phyloP scores from a whole-genome alignment of 805 yeast genomes.

The Myxozyma kluyveri region DNA sequence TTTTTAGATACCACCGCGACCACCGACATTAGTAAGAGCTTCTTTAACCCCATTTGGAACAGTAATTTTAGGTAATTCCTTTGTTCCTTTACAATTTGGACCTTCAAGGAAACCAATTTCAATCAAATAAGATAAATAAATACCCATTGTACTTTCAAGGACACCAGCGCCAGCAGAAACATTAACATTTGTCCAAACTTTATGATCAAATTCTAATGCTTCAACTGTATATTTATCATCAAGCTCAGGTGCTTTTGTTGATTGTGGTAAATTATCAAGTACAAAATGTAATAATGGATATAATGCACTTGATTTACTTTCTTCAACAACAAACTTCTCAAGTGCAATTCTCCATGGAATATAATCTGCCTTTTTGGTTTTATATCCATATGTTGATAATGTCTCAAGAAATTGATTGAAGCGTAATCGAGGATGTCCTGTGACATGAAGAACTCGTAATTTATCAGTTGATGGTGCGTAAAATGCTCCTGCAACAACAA shows the following conservation, averaged over 20 bases:
- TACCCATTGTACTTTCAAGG: conserved; percentile 60
- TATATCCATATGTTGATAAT: conserved; percentile 69
- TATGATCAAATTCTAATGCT: conserved; percentile 61
- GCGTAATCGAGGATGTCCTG: conserved; percentile 89
- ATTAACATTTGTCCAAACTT: conserved; percentile 61
- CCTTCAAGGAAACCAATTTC: conserved; percentile 74
- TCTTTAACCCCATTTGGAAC: conserved; percentile 45
- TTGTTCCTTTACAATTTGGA: conserved; percentile 49
- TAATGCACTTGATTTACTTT: conserved; percentile 66
- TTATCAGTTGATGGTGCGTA: conserved; percentile 58
- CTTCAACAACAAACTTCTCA: conserved; percentile 74
- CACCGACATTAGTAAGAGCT: conserved; percentile 41
- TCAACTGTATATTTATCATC: conserved; percentile 80
- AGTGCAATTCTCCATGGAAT: conserved; percentile 73
- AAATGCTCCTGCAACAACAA: conserved; percentile 77
- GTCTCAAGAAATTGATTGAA: conserved; percentile 72
- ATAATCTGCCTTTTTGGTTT: conserved; percentile 61
- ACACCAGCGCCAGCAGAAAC: conserved; percentile 72
- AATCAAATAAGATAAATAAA: conserved; percentile 75
- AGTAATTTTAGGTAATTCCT: conserved; percentile 53
- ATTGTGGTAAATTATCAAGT: conserved; percentile 83
- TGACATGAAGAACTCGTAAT: conserved; percentile 85
- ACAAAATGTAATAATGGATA: conserved; percentile 94
- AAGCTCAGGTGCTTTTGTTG: conserved; percentile 91
- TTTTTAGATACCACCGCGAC: conserved; percentile 36